phyloP scores from a whole-genome alignment of 371 early-diverging fungal genomes.

The Rhizomucor miehei region DNA sequence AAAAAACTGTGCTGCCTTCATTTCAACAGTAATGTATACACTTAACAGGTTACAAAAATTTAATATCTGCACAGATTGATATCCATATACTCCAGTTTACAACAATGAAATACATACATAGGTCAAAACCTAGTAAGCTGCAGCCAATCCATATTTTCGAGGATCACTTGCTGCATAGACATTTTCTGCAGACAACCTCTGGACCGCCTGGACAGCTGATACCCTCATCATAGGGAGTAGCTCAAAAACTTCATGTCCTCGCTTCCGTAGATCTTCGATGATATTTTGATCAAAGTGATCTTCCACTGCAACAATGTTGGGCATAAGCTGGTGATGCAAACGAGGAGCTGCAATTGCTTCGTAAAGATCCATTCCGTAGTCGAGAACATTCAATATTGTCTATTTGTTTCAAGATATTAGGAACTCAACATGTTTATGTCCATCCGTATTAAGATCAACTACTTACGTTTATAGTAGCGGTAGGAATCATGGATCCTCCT shows the following conservation, averaged over 20 bases:
- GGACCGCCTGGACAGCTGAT: constrained; percentile 40
- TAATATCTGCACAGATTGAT: too few species aligned
- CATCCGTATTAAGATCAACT: background rate
- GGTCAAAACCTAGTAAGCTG: constrained; percentile 18
- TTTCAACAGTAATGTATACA: too few species aligned
- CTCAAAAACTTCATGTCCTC: constrained; percentile 21
- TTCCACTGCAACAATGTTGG: constrained; percentile 57
- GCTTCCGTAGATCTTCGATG: constrained; percentile 9
- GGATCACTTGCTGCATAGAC: constrained; percentile 44
- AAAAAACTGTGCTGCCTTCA: too few species aligned
- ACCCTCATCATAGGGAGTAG: background rate
- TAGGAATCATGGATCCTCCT: constrained; percentile 95
- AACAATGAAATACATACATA: too few species aligned
- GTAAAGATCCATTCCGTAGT: constrained; percentile 63
- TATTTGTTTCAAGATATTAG: constrained; percentile 16
- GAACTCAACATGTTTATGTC: background rate
- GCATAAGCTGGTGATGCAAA: constrained; percentile 93
- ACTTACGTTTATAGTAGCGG: constrained; percentile 74
- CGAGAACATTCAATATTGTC: constrained; percentile 73
- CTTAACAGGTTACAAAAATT: too few species aligned
- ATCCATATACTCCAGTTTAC: too few species aligned
- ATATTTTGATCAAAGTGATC: constrained; percentile 14
- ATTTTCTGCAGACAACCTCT: constrained; percentile 24
- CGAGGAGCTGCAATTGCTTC: constrained; percentile 81
- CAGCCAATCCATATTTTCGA: constrained; percentile 40